A percentile compares a stretch with the other conserved stretches of the same genome.
These are phyloP conservation scores for Cordyceps cicadae DNA, from an alignment of 2,329 filamentous ascomycete species.

Conservation along the genomic window DNA sequence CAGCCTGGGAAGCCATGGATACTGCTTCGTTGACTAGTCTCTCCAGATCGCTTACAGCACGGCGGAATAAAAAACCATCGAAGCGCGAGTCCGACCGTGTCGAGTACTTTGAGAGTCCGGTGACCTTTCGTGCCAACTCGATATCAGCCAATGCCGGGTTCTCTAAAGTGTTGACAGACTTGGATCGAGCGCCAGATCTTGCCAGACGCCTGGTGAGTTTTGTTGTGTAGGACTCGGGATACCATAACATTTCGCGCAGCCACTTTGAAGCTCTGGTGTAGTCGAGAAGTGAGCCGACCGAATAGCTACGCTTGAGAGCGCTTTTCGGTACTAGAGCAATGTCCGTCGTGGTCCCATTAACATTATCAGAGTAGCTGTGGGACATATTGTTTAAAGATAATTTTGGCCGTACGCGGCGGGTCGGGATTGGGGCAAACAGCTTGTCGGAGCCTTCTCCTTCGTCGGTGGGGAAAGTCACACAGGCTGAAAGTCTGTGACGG, in stretches of 20 bases:
- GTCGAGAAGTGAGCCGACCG: slow-evolving; percentile 23
- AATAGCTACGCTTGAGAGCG: slow-evolving; percentile 16
- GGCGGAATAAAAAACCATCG: slow-evolving; percentile 25
- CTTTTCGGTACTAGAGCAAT: background rate
- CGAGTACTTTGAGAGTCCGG: slow-evolving; percentile 15
- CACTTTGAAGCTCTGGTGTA: slow-evolving; percentile 27
- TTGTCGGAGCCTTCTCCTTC: background rate
- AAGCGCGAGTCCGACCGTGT: slow-evolving; percentile 18
- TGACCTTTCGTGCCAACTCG: slow-evolving; percentile 15
- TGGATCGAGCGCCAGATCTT: background rate
- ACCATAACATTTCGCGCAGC: slow-evolving; percentile 25
- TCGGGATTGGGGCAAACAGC: background rate
- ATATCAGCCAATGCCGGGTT: slow-evolving; percentile 13
- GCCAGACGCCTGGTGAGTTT: slow-evolving; percentile 22
- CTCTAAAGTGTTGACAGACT: background rate
- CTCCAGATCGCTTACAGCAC: slow-evolving; percentile 35
- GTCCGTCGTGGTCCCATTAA: background rate
- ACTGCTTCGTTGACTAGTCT: slow-evolving; percentile 39
- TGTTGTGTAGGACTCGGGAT: slow-evolving; percentile 19
- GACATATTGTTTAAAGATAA: background rate
- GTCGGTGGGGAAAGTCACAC: slow-evolving; percentile 2
- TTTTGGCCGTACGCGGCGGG: background rate
- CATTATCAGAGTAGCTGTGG: slow-evolving; percentile 1
- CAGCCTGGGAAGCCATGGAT: slow-evolving; percentile 32
- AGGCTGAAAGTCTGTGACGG: slow-evolving; percentile 1